Evolutionary conservation across 2,329 filamentous ascomycete genomes (phyloP).

Genomic region (Pseudopyricularia cyperi): DNA sequence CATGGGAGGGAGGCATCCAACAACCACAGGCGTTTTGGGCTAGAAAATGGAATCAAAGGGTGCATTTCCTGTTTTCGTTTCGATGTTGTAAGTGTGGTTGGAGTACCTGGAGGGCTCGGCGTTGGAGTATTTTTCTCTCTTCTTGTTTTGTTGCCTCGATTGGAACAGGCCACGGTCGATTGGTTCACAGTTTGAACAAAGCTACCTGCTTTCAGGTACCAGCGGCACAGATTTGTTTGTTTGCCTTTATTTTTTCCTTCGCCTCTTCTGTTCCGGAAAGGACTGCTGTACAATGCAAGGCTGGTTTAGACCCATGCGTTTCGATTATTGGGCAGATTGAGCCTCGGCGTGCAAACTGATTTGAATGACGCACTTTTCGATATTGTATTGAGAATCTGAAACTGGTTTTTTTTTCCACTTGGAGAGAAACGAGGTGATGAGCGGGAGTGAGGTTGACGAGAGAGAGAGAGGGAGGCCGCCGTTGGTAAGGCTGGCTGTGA

Average conservation of each 20-base stretch:
- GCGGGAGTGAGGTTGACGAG: neutral
- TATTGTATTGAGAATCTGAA: too few relatives aligned
- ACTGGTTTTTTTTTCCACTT: too few relatives aligned
- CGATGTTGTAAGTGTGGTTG: neutral
- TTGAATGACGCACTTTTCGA: too few relatives aligned
- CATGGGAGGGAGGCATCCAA: neutral
- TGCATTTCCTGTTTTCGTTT: neutral
- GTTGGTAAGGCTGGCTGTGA: neutral
- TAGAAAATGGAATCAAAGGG: neutral
- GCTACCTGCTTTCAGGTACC: neutral
- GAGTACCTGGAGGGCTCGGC: neutral
- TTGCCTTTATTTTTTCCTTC: neutral
- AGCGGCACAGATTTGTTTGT: neutral
- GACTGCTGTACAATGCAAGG: neutral
- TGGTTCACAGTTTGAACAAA: neutral
- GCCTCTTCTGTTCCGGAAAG: neutral
- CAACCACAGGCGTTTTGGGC: neutral
- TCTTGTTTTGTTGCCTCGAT: neutral
- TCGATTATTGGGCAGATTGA: too few relatives aligned
- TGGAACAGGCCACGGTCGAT: neutral
- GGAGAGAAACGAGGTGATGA: too few relatives aligned
- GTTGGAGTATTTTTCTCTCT: neutral
- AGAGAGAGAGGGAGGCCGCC: neutral
- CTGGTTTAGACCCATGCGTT: neutral
- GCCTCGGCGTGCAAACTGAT: too few relatives aligned